A percentile compares a stretch with the other conserved stretches of the same genome.
Conservation (phyloP, 2,329 filamentous ascomycete species). For the Botryosphaeria dothidea region DNA sequence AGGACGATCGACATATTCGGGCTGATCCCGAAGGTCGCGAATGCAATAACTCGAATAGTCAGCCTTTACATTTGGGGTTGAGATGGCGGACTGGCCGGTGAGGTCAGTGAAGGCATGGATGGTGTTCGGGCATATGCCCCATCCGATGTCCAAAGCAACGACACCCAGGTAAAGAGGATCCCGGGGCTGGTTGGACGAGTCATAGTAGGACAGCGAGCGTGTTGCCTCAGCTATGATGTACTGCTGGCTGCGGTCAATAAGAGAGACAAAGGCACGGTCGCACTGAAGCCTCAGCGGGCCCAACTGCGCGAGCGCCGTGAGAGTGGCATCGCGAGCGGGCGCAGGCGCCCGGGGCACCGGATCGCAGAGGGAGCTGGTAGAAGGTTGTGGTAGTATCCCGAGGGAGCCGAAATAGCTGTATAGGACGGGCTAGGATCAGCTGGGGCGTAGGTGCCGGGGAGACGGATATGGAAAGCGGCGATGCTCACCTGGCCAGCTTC, state of each 20-base stretch:
- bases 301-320: constrained; percentile 39
- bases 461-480: not conserved
- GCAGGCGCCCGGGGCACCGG: not conserved
- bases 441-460: not conserved
- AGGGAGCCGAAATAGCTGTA: constrained; percentile 9
- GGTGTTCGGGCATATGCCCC: not conserved
- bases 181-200: constrained; percentile 23
- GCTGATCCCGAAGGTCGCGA: constrained; percentile 34
- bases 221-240: constrained; percentile 55
- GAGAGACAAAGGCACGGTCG: constrained; percentile 40
- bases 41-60: constrained; percentile 29
- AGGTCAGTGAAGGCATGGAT: not conserved
- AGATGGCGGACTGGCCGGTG: constrained; percentile 4
- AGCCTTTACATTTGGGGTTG: constrained; percentile 26
- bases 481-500: constrained; percentile 7
- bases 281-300: constrained; percentile 38
- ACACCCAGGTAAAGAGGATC: not conserved
- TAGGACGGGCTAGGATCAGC: not conserved
- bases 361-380: not conserved
- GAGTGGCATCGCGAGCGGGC: constrained; percentile 3
- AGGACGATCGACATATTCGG: constrained; percentile 32
- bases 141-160: not conserved
- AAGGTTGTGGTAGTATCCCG: not conserved
- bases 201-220: constrained; percentile 39
- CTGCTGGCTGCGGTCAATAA: constrained; percentile 51